These are phyloP conservation scores for Lasiodiplodia sp. DNA, from an alignment of 2,329 filamentous ascomycete species.

Conservation along the genomic window DNA sequence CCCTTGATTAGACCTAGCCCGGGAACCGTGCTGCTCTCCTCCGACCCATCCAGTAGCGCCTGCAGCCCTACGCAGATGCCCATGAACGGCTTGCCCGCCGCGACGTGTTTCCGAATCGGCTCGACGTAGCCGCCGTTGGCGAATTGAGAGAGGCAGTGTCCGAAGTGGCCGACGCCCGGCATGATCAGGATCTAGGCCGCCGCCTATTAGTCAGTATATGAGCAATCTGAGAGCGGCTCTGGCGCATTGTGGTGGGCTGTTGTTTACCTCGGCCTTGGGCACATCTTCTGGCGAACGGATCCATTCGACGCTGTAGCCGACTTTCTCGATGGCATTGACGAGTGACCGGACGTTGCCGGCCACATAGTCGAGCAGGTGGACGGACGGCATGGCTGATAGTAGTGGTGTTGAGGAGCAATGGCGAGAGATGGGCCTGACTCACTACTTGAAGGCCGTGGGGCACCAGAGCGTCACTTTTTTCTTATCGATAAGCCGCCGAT, in stretches of 20 bases:
- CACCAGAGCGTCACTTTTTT: conserved; percentile 22
- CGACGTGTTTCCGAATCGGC: conserved; percentile 82
- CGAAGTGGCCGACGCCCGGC: conserved; percentile 96
- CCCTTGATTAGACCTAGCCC: conserved; percentile 80
- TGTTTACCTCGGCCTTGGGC: conserved; percentile 76
- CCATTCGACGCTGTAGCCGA: conserved; percentile 94
- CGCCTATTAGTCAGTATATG: conserved; percentile 44
- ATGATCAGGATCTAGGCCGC: conserved; percentile 81
- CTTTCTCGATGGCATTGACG: conserved; percentile 96
- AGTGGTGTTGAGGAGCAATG: conserved; percentile 2
- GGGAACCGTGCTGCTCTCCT: conserved; percentile 73
- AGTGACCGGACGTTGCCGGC: conserved; percentile 95
- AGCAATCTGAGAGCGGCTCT: conserved; percentile 34
- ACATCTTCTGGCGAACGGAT: conserved; percentile 85
- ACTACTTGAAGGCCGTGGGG: conserved; percentile 1
- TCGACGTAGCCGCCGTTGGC: conserved; percentile 81
- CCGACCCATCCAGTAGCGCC: conserved; percentile 85
- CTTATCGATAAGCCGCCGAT: conserved; percentile 22
- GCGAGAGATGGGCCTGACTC: conserved; percentile 5
- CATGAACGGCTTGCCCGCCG: conserved; percentile 95
- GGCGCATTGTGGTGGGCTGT: conserved; percentile 2
- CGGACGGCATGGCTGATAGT: conserved; percentile 68
- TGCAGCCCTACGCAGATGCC: conserved; percentile 96
- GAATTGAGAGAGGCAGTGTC: conserved; percentile 90
- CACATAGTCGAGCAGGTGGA: conserved; percentile 87